Base-by-base conservation (phyloP, 2,329 filamentous ascomycete genomes). In the Lasiodiplodia sp. region DNA sequence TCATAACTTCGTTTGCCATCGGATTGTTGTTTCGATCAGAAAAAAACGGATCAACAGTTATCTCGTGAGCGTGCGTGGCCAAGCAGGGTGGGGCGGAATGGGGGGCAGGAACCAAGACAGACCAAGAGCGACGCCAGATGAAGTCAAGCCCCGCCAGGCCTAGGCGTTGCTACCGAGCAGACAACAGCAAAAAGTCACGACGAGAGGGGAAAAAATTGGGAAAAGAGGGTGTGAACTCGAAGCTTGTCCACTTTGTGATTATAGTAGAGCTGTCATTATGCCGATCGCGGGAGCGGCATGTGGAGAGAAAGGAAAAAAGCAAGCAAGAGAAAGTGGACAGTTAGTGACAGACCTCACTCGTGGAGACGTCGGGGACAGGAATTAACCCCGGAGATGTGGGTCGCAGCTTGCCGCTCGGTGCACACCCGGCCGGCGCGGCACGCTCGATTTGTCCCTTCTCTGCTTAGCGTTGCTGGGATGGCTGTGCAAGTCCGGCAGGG, bases 381-480 rank as follows among this genome's bases (percentile, higher is more conserved):
- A 16, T 7, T 47, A 47, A n/a, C 40, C 40, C 40, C 40, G 40
- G 40, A 47, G 40, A 10, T 47, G 18, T 47, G 40, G 40, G 40
- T 47, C 40, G 40, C 40, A n/a, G 40, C 40, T 47, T 47, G 40
- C 40, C 40, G 40, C 31, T 58, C 56, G 56, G 56, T 21, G 56
- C 37, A 60, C 21, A 23, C 23, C 56, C 56, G 37, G 37, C 38
- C 56, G 56, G 56, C 56, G 56, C 56, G 31, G 56, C 56, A 44
- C 37, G 56, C 23, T 60, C 37, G n/a, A 25, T 28, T 60, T 8
- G 14, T 12, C 11, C 14, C 56, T 23, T 16, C 28, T 57, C 31
- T 57, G 31, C 56, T 60, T 60, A 60, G 21, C 56, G 56, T 18
- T 25, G 56, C 56, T 28, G 10, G 40, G 21, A 14, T 60, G 21